Evolutionary conservation across 2,329 filamentous ascomycete species (phyloP).

Genomic region (Aspergillus sp.): DNA sequence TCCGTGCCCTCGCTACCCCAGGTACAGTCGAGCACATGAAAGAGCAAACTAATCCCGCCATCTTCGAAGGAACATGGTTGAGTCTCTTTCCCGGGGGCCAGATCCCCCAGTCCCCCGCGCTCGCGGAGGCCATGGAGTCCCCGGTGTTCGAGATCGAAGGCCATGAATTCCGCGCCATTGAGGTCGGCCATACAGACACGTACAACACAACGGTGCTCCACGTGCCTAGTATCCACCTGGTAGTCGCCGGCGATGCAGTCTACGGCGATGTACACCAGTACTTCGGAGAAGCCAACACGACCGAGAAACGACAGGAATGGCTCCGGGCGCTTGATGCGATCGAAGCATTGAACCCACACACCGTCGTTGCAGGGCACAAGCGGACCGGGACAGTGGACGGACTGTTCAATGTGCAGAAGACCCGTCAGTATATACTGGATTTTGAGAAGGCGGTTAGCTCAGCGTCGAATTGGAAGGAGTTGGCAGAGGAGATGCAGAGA

Average conservation of each 20-base stretch:
- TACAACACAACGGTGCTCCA: conserved; percentile 9
- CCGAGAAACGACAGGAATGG: conserved; percentile 5
- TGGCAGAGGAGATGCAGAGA: too few relatives aligned
- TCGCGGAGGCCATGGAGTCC: conserved; percentile 1
- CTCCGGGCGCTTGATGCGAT: conserved; percentile 7
- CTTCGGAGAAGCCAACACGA: conserved; percentile 3
- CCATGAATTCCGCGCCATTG: conserved; percentile 3
- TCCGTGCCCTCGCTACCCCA: neutral
- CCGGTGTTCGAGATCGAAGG: conserved; percentile 2
- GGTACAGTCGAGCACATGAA: too few relatives aligned
- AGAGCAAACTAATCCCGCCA: too few relatives aligned
- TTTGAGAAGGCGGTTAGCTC: too few relatives aligned
- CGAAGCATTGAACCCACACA: neutral
- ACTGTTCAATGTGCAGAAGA: neutral
- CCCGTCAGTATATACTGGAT: too few relatives aligned
- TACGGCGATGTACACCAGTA: conserved; percentile 11
- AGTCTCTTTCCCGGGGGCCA: neutral
- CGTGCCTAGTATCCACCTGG: conserved; percentile 6
- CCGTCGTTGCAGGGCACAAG: neutral
- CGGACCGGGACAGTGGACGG: neutral
- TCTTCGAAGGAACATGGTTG: neutral
- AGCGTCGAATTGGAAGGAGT: too few relatives aligned
- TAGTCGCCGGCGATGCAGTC: conserved; percentile 10
- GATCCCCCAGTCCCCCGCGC: neutral
- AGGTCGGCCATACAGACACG: conserved; percentile 10